Percentiles rank a stretch among this genome's conserved stretches.
phyloP scores from a whole-genome alignment of 2,329 filamentous ascomycete species.

The Ceratocystis huliohia region DNA sequence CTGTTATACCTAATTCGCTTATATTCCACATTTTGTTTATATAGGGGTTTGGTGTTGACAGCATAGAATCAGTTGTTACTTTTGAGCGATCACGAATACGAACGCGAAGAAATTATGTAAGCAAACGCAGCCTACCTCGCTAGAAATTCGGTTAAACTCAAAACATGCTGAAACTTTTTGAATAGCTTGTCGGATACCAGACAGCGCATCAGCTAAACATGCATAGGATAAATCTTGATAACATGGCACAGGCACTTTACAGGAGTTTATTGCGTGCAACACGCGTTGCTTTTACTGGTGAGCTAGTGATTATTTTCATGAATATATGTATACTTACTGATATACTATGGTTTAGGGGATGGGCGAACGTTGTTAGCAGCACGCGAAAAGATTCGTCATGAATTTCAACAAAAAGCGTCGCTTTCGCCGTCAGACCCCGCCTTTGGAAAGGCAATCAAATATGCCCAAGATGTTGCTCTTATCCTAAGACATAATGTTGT shows the following conservation, averaged over 20 bases:
- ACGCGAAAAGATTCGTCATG: conserved; percentile 54
- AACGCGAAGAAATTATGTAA: conserved; percentile 21
- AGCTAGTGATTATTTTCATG: neutral
- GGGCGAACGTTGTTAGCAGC: conserved; percentile 54
- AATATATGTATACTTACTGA: conserved; percentile 10
- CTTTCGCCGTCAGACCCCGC: conserved; percentile 47
- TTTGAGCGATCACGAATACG: conserved; percentile 22
- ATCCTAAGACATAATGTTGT: conserved; percentile 77
- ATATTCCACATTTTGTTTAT: neutral
- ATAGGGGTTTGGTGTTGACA: no score
- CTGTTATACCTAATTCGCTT: neutral
- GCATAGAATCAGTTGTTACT: neutral
- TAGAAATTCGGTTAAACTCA: conserved; percentile 11
- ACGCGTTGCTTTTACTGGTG: conserved; percentile 73
- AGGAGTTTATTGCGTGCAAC: conserved; percentile 69
- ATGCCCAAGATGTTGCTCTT: conserved; percentile 70
- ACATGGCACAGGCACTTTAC: conserved; percentile 65
- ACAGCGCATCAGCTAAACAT: neutral
- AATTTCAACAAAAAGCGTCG: conserved; percentile 56
- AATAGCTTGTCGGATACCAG: neutral
- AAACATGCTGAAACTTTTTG: neutral
- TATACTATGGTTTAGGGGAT: conserved; percentile 48
- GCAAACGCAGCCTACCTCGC: neutral
- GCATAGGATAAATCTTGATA: neutral
- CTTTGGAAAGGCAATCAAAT: conserved; percentile 51